Conservation (phyloP, 2,329 filamentous ascomycete genomes). For the Metarhizium humberi region DNA sequence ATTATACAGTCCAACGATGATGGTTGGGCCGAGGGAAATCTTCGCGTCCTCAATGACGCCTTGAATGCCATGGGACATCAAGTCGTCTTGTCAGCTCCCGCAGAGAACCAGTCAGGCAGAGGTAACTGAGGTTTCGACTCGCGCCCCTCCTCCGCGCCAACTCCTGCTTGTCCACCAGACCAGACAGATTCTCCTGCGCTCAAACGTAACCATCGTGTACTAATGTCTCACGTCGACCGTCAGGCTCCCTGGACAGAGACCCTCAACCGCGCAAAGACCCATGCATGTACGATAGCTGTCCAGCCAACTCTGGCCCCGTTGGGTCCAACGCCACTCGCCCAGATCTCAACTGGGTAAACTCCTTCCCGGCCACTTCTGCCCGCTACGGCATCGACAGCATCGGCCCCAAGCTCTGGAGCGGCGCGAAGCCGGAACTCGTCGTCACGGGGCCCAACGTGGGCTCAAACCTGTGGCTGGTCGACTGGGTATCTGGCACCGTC, state of each 20-base stretch:
- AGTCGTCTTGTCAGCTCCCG: slow-evolving; percentile 56
- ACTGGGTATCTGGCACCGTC: slow-evolving; percentile 28
- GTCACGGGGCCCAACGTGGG: slow-evolving; percentile 43
- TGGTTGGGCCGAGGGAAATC: slow-evolving; percentile 63
- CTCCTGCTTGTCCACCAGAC: too few species aligned
- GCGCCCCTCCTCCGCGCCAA: too few species aligned
- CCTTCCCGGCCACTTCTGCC: slow-evolving; percentile 56
- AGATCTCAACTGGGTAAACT: slow-evolving; percentile 64
- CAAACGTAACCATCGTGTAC: too few species aligned
- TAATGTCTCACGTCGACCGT: slow-evolving; percentile 21
- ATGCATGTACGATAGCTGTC: slow-evolving; percentile 56
- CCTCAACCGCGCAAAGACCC: slow-evolving; percentile 37
- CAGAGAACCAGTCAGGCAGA: slow-evolving; percentile 55
- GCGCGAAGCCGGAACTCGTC: slow-evolving; percentile 18
- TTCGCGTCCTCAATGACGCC: slow-evolving; percentile 48
- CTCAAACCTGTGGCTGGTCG: slow-evolving; percentile 27
- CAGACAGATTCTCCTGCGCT: too few species aligned
- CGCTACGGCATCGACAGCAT: slow-evolving; percentile 52
- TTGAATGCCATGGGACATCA: slow-evolving; percentile 47
- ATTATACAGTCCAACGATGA: slow-evolving; percentile 63
- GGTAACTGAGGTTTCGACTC: slow-evolving; percentile 27
- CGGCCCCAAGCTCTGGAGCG: slow-evolving; percentile 42
- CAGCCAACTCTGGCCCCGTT: slow-evolving; percentile 41
- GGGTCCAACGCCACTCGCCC: slow-evolving; percentile 48
- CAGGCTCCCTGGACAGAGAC: slow-evolving; percentile 32